Evolutionary conservation across 2,329 filamentous ascomycete species (phyloP).

Genomic region (Chaetomiaceae sp.): DNA sequence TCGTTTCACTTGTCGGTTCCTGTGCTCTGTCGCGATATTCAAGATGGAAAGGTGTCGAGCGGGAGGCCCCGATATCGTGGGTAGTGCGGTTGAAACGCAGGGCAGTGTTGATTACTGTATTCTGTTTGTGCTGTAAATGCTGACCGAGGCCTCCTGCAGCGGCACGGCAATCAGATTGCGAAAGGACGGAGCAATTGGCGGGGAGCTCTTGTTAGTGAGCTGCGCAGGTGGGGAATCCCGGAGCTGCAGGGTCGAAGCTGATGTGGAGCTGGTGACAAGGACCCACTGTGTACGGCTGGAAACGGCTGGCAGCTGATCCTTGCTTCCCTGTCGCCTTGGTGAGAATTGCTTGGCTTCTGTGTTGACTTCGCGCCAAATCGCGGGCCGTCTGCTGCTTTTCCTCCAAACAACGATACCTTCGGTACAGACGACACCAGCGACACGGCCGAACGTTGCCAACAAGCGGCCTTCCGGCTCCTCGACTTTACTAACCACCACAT

Average conservation of each 20-base stretch:
- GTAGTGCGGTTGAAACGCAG: too few species aligned
- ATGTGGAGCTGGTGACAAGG: too few species aligned
- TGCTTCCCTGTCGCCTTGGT: slow-evolving; percentile 9
- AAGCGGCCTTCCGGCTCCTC: slow-evolving; percentile 29
- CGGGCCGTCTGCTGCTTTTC: neutral
- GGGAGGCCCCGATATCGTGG: too few species aligned
- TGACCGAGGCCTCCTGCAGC: neutral
- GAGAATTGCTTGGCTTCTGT: slow-evolving; percentile 15
- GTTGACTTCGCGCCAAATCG: slow-evolving; percentile 23
- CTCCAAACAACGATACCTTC: slow-evolving; percentile 3
- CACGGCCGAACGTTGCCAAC: neutral
- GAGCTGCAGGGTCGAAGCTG: neutral
- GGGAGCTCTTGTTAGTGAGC: neutral
- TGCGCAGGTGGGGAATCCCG: neutral
- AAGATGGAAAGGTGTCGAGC: too few species aligned
- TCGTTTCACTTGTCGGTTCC: too few species aligned
- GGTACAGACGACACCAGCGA: slow-evolving; percentile 3
- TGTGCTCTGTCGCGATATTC: too few species aligned
- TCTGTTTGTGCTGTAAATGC: too few species aligned
- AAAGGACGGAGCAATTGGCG: neutral
- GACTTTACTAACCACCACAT: slow-evolving; percentile 25
- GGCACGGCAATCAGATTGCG: neutral
- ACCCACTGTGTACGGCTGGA: too few species aligned
- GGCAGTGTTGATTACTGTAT: too few species aligned
- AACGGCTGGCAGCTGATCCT: neutral